Evolutionary conservation across 495 filamentous ascomycete genomes (phyloP), one percentile per base, ranked within the genome.

Genomic region (Aspergillus avenaceus): DNA sequence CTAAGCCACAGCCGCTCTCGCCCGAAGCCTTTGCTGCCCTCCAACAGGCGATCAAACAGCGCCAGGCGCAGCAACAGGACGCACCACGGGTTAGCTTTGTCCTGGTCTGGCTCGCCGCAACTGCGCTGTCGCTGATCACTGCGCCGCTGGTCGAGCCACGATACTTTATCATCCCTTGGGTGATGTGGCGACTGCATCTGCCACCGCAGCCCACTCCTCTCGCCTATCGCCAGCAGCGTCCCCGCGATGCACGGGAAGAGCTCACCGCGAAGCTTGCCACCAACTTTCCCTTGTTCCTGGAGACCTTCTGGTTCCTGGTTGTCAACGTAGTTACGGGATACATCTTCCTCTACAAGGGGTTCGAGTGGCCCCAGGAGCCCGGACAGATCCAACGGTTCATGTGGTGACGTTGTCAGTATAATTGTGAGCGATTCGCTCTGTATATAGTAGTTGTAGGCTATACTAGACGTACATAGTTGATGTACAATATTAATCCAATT

Each of bases 131-230:
- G 2, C 77, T 97, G 19, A 64, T 95, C 37, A 90, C 90, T 0
- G 91, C 95, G 0, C 90, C 93, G 2, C 78, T 98, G 2, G 92
- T 98, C 9, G 93, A 98, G 59, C 91, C 91, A 2, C 79, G 93
- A 4, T 98, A 98, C 62, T 92, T 95, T 62, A 92, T 97, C 61
- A 75, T 95, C 3, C 91, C 91, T 0, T 98, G 93, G 93, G 80
- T 96, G 23, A 81, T 97, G 61, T 98, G 90, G 88, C 77, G 95
- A 8, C 68, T 96, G 11, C 82, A 95, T 64, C 67, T 97, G 0
- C 87, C 86, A 6, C 57, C 67, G 12, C 56, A 65, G 37, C 71
- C 71, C 26, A 63, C 54, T 16, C 70, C 67, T 9, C 52, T 64
- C 8, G 53, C 55, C 38, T 66, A 65, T 32, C 54, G 61, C 16